phyloP scores from a whole-genome alignment of 2,329 filamentous ascomycete genomes.

The Phyllosticta capitalensis region DNA sequence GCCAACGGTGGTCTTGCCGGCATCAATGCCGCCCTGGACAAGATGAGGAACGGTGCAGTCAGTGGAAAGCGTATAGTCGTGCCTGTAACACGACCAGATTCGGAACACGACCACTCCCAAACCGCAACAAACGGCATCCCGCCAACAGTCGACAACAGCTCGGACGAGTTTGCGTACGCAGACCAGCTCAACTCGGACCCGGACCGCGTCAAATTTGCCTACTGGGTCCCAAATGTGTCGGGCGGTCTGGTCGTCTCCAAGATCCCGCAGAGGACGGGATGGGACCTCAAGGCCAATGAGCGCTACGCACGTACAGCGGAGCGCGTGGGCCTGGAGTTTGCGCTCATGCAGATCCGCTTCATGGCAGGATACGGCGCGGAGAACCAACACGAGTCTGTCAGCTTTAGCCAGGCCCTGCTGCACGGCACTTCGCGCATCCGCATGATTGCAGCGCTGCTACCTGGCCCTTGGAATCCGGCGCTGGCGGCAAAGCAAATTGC shows the following conservation, averaged over 20 bases:
- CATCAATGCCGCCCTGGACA: slow-evolving; percentile 59
- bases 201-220: slow-evolving; percentile 39
- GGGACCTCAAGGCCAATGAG: slow-evolving; percentile 41
- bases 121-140: neutral
- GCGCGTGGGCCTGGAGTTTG: slow-evolving; percentile 41
- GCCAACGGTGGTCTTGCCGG: slow-evolving; percentile 53
- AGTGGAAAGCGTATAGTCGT: slow-evolving; percentile 63
- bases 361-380: slow-evolving; percentile 42
- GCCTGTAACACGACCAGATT: neutral
- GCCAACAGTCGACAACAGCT: neutral
- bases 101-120: neutral
- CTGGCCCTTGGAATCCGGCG: slow-evolving; percentile 43
- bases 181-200: slow-evolving; percentile 34
- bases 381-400: slow-evolving; percentile 44
- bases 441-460: slow-evolving; percentile 43
- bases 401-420: slow-evolving; percentile 42
- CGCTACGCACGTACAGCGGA: slow-evolving; percentile 42
- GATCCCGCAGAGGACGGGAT: slow-evolving; percentile 40
- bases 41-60: slow-evolving; percentile 55
- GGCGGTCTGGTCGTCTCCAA: slow-evolving; percentile 45
- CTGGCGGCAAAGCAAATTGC: slow-evolving; percentile 46
- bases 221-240: slow-evolving; percentile 47
- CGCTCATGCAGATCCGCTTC: slow-evolving; percentile 44
- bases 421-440: slow-evolving; percentile 40
- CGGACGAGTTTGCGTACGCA: slow-evolving; percentile 17